These are phyloP conservation scores for Babesia bovis DNA, from an alignment of 169 alveolate species.

Conservation along the genomic window DNA sequence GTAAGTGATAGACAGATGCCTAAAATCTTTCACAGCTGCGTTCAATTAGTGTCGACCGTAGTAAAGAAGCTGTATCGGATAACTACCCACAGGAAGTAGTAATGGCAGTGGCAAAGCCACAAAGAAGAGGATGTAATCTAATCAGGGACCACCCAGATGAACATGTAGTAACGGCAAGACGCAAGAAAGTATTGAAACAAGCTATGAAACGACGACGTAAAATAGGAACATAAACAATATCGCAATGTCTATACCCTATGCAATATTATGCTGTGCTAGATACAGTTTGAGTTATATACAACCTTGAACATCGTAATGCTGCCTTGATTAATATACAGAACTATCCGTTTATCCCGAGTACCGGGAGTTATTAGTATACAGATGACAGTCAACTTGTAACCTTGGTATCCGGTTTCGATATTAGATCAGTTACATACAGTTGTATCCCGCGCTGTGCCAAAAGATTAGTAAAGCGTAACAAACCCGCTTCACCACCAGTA, in stretches of 20 bases:
- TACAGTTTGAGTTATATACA: no score
- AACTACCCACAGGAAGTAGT: conserved; percentile 18
- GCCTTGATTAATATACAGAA: no score
- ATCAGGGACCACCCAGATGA: conserved; percentile 11
- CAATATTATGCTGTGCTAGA: no score
- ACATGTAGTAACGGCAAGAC: conserved; percentile 48
- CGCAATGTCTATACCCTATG: no score
- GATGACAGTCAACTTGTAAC: no score
- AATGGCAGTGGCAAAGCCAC: conserved; percentile 24
- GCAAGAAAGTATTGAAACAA: conserved; percentile 46
- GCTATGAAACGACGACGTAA: conserved; percentile 50
- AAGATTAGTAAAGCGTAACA: not conserved
- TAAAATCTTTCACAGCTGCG: conserved; percentile 1
- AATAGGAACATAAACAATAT: conserved; percentile 16
- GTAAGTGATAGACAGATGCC: not conserved
- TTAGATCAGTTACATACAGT: conserved; percentile 13
- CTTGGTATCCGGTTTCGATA: conserved; percentile 23
- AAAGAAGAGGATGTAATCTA: conserved; percentile 32
- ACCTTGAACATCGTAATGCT: no score
- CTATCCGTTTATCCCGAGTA: no score
- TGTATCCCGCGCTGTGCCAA: conserved; percentile 19
- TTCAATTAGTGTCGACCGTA: not conserved
- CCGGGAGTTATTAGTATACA: no score
- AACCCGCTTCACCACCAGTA: conserved; percentile 23
- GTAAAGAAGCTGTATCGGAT: not conserved